These are phyloP conservation scores for Irpex lacteus DNA, from an alignment of 1,284 basidiomycete species.

Conservation along the genomic window DNA sequence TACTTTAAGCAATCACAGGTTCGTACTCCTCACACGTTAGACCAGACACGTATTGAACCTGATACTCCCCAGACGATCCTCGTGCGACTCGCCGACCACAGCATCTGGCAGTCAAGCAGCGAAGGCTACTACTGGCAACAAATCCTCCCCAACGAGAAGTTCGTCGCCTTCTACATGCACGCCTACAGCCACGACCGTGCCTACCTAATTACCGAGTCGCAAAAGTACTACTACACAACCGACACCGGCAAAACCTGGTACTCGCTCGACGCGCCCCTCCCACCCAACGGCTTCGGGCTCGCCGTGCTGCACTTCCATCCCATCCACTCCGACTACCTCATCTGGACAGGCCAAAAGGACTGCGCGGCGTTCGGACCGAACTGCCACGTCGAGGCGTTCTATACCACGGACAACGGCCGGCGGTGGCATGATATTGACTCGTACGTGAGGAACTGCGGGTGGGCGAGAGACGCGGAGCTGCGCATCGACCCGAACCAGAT, in stretches of 20 bases:
- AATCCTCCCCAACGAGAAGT: constrained; percentile 56
- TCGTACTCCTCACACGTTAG: constrained; percentile 17
- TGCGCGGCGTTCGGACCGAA: constrained; percentile 48
- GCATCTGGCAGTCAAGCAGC: constrained; percentile 91
- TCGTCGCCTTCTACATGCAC: constrained; percentile 88
- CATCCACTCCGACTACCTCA: constrained; percentile 74
- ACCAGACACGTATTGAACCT: background rate
- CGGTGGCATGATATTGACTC: constrained; percentile 77
- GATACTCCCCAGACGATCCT: constrained; percentile 66
- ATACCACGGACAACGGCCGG: constrained; percentile 76
- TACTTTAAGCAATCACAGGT: constrained; percentile 81
- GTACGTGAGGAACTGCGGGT: constrained; percentile 92
- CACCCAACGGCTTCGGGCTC: constrained; percentile 79
- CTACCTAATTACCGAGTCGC: constrained; percentile 79
- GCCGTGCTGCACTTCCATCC: constrained; percentile 89
- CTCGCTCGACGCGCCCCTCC: constrained; percentile 52
- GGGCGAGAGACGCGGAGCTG: constrained; percentile 80
- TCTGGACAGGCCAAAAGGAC: constrained; percentile 82
- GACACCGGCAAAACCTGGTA: constrained; percentile 81
- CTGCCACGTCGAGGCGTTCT: constrained; percentile 76
- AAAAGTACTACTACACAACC: constrained; percentile 77
- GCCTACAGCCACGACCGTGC: constrained; percentile 77
- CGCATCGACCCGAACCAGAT: constrained; percentile 85
- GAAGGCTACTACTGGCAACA: constrained; percentile 92
- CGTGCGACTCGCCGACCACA: constrained; percentile 73